Evolutionary conservation across 345 rosid species (phyloP), one percentile per base, ranked within the genome.

Genomic region (Stellera chamaejasme): DNA sequence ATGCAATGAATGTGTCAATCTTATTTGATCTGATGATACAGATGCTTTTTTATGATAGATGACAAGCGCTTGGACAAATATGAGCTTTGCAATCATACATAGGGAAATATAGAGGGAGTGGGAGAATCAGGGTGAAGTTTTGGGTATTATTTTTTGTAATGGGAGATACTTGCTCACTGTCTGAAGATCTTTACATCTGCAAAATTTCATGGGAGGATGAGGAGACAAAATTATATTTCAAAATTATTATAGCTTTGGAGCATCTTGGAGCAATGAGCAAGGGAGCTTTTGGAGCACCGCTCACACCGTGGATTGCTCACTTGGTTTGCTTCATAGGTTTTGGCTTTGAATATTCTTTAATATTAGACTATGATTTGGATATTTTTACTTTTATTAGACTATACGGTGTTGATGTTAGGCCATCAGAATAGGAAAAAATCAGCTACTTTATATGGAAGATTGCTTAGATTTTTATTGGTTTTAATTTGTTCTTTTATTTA

Each of bases 221-320:
- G 82, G 84, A 79, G 88, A 70, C 54, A 74, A 65, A 68, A 65
- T 59, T 73, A 64, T 58, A 63, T 77, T 83, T 81, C 83, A 72
- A 72, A 69, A 74, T 75, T 71, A 67, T 66, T 79, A 68, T 87
- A 72, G 87, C 96, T 81, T 77, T 74, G 96, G 90, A 84, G 93
- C 90, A 79, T 77, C 72, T 66, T 75, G 91, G 89, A 87, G 90
- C 87, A 77, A 78, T 76, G 75, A 70, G 79, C 83, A 75, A 75
- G 75, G 88, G 88, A 87, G 90, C 90, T 84, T 87, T 72, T 81
- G 95, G 90, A 84, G 90, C 90, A 90, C 78, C 65, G 87, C 87
- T 84, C 97, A 69, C 74, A 75, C 78, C 75, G 57, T 77, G 91
- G 87, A 81, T 82, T 84, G 97, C 84, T 87, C 84, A 84, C 78